A percentile compares a stretch with the other conserved stretches of the same genome.
These are phyloP conservation scores for Ogataea nitratoaversa DNA, from an alignment of 805 yeast genomes.

Conservation along the genomic window DNA sequence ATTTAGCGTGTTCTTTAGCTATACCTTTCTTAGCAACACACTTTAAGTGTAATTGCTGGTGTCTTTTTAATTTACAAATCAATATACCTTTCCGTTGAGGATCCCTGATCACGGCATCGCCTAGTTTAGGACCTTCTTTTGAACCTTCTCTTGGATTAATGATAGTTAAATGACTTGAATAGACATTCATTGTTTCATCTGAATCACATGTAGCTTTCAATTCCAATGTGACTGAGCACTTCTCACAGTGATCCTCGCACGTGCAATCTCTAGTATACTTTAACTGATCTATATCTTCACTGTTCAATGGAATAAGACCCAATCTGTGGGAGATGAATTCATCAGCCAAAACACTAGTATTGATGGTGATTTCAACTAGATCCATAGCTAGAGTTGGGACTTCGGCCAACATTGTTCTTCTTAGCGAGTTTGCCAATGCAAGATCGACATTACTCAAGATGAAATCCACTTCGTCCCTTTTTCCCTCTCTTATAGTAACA, in stretches of 20 bases:
- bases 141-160: constrained; percentile 25
- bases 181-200: constrained; percentile 84
- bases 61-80: constrained; percentile 84
- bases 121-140: constrained; percentile 65
- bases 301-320: constrained; percentile 85
- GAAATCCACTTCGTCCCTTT: constrained; percentile 84
- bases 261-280: constrained; percentile 94
- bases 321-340: constrained; percentile 93
- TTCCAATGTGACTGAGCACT: constrained; percentile 85
- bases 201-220: constrained; percentile 82
- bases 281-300: constrained; percentile 77
- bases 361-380: constrained; percentile 87
- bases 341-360: constrained; percentile 94
- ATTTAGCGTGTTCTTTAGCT: constrained; percentile 96
- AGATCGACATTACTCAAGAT: constrained; percentile 83
- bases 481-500: constrained; percentile 83
- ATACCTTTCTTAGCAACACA: constrained; percentile 98
- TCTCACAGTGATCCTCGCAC: constrained; percentile 95
- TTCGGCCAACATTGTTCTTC: constrained; percentile 92
- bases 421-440: constrained; percentile 84
- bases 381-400: constrained; percentile 97
- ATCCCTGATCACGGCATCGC: constrained; percentile 87
- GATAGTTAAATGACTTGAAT: constrained; percentile 72
- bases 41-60: constrained; percentile 82
- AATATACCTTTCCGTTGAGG: constrained; percentile 78